Conservation (phyloP, 306 rosid genomes). For the Trifolium fragiferum region DNA sequence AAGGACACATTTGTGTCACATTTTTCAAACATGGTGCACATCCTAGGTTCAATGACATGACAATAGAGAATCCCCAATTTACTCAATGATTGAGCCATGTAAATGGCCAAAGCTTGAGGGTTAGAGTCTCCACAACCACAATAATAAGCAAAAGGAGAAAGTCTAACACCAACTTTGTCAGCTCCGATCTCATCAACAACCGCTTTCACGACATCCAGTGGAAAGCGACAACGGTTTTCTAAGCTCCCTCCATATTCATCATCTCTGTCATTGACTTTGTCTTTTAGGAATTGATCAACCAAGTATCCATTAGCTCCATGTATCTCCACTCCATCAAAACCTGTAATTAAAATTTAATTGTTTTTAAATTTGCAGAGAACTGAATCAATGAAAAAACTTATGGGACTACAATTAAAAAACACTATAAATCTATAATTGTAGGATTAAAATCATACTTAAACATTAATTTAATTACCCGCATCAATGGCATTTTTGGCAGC, state of each 20-base stretch:
- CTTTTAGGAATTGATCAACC: conserved; percentile 57
- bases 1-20: conserved; percentile 42
- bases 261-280: conserved; percentile 50
- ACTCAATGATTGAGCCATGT: conserved; percentile 54
- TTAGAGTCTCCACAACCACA: conserved; percentile 66
- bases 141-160: conserved; percentile 68
- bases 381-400: too few relatives aligned
- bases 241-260: conserved; percentile 53
- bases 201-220: conserved; percentile 57
- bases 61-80: conserved; percentile 58
- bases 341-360: conserved; percentile 9
- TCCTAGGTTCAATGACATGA: conserved; percentile 71
- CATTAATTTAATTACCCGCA: conserved; percentile 37
- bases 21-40: conserved; percentile 42
- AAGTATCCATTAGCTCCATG: conserved; percentile 64
- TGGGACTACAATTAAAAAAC: too few relatives aligned
- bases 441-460: background rate
- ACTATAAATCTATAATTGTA: too few relatives aligned
- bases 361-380: too few relatives aligned
- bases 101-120: conserved; percentile 61
- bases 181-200: conserved; percentile 60
- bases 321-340: conserved; percentile 64
- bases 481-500: conserved; percentile 53
- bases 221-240: conserved; percentile 71
- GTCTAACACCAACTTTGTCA: conserved; percentile 69